Percentiles rank a stretch among this genome's conserved stretches.
These are phyloP conservation scores for Leptodontidium sp. DNA, from an alignment of 2,329 filamentous ascomycete genomes.

Conservation along the genomic window DNA sequence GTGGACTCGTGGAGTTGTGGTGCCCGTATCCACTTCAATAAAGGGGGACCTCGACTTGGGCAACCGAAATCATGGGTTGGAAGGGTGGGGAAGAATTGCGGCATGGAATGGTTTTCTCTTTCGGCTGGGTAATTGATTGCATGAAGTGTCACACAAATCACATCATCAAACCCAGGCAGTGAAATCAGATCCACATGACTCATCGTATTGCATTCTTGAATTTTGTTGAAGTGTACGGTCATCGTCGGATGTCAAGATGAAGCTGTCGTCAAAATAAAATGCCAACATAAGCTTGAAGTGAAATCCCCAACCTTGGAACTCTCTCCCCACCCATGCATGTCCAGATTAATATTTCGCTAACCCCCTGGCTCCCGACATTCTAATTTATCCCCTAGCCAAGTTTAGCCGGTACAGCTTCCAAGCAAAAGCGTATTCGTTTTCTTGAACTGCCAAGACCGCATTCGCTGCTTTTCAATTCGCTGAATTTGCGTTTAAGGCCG, in stretches of 20 bases:
- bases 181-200: no score
- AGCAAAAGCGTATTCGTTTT: background rate
- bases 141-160: background rate
- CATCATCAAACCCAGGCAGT: no score
- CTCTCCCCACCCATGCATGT: background rate
- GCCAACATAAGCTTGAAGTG: no score
- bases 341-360: constrained; percentile 11
- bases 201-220: no score
- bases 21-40: background rate
- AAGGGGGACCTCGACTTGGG: background rate
- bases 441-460: background rate
- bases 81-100: background rate
- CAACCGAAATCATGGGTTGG: background rate
- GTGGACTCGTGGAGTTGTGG: background rate
- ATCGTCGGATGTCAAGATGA: no score
- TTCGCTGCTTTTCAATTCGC: background rate
- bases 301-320: background rate
- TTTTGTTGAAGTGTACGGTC: no score
- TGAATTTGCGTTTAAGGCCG: background rate
- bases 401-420: background rate
- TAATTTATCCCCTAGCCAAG: background rate
- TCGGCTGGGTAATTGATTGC: background rate
- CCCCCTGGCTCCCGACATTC: constrained; percentile 5
- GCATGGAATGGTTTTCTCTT: background rate
- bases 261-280: constrained; percentile 1